These are phyloP conservation scores for Mucor mucedo DNA, from an alignment of 371 early-diverging fungal genomes.

Conservation along the genomic window DNA sequence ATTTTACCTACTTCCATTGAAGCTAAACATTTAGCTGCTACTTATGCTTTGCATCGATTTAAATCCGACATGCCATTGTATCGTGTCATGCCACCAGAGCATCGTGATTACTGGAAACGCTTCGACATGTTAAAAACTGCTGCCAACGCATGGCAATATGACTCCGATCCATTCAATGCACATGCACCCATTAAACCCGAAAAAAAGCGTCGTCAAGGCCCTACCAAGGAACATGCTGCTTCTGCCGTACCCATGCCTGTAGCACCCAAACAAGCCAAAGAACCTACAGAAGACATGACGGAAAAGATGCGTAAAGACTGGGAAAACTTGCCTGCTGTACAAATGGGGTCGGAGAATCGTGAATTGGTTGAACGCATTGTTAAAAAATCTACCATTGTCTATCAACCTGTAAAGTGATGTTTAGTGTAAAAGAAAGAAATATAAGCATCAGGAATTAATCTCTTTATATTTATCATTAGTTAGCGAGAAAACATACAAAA, in stretches of 20 bases:
- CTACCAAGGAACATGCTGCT: constrained; percentile 41
- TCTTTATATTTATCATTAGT: constrained; percentile 1
- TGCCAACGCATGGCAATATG: constrained; percentile 63
- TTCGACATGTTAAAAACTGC: constrained; percentile 61
- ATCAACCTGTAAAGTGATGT: constrained; percentile 29
- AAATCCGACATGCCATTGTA: constrained; percentile 74
- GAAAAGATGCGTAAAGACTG: constrained; percentile 62
- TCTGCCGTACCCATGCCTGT: constrained; percentile 48
- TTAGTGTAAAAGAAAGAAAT: constrained; percentile 22
- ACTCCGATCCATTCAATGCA: constrained; percentile 78
- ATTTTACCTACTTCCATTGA: constrained; percentile 62
- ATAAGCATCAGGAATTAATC: constrained; percentile 18
- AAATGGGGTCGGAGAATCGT: constrained; percentile 71
- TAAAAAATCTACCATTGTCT: constrained; percentile 39
- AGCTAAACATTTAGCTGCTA: constrained; percentile 83
- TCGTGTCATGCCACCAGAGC: constrained; percentile 76
- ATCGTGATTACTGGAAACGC: constrained; percentile 75
- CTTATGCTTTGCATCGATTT: constrained; percentile 83
- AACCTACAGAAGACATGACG: constrained; percentile 32
- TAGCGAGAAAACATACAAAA: constrained; percentile 34
- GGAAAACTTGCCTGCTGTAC: constrained; percentile 74
- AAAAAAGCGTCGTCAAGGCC: constrained; percentile 21
- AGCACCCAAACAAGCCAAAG: constrained; percentile 11
- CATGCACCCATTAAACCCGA: constrained; percentile 40
- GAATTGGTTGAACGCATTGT: constrained; percentile 69